Base-by-base conservation (phyloP, 2,329 filamentous ascomycete genomes). In the Pseudocercospora vitis region DNA sequence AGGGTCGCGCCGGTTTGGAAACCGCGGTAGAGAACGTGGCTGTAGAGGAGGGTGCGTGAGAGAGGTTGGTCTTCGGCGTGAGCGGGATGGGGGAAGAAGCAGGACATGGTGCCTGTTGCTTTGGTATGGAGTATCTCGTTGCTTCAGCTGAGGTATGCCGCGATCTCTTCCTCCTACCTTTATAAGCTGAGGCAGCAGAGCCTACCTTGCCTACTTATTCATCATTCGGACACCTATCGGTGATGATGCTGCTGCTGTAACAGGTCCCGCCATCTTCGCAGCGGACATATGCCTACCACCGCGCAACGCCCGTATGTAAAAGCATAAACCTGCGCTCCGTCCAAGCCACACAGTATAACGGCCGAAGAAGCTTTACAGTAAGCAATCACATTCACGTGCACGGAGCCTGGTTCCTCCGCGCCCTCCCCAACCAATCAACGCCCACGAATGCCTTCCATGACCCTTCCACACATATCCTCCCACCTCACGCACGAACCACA, bases 51-150 rank as follows among this genome's bases (percentile, higher is more conserved):
- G 3, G 77, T 73, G 56, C 71, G 73, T 6, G 77, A 64, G 55
- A 77, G 71, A 26, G 78, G 77, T 60, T 87, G 84, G 66, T 87
- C 84, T 71, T 87, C 84, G 24, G 82, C 82, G 67, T 83, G 83
- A 47, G 74, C 57, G 3, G 81, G 53, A 63, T 82, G 81, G 4
- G 81, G 80, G 67, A 72, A 75, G 66, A 79, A 76, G 53, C 77
- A 78, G 3, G 80, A 81, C 81, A 84, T 83, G 47, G 47, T 70
- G 53, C 12, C n/a, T 29, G 2, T 42, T 1, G 8, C 24, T 24
- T n/a, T n/a, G n/a, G n/a, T n/a, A n/a, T n/a, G n/a, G n/a, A n/a
- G n/a, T n/a, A n/a, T n/a, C n/a, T n/a, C 16, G 7, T 7, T 40
- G 2, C 7, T 18, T 3, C 37, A 40, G 32, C 6, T 11, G 9